Conservation (phyloP, 31 red algal species). For the Bonnemaisonia californica region DNA sequence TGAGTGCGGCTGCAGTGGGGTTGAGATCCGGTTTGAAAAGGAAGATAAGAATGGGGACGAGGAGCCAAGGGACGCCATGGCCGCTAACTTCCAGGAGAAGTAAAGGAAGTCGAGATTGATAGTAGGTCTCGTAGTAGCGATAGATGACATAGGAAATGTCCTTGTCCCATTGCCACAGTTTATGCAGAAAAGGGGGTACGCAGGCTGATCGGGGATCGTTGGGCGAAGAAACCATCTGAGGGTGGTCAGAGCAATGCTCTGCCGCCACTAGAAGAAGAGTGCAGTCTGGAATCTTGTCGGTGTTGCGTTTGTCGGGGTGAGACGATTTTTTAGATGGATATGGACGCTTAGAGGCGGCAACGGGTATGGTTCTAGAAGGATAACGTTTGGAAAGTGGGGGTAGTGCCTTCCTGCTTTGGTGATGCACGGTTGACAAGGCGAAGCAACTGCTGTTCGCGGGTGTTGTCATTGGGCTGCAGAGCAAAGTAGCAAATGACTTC, state of each 20-base stretch:
- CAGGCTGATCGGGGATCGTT: background rate
- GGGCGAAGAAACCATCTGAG: background rate
- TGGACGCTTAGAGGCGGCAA: too few species aligned
- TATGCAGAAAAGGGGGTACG: conserved; percentile 22
- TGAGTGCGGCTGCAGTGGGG: conserved; percentile 15
- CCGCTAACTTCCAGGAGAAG: conserved; percentile 67
- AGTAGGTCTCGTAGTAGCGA: conserved; percentile 42
- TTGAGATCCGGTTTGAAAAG: conserved; percentile 38
- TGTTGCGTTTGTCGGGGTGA: too few species aligned
- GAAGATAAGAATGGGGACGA: conserved; percentile 46
- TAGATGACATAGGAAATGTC: conserved; percentile 54
- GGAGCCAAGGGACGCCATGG: conserved; percentile 80
- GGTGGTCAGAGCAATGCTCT: background rate
- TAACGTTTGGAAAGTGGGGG: too few species aligned
- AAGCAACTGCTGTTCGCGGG: too few species aligned
- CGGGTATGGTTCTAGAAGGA: too few species aligned
- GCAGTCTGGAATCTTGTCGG: background rate
- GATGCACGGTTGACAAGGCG: too few species aligned
- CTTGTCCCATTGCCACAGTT: conserved; percentile 65
- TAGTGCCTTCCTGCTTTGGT: too few species aligned
- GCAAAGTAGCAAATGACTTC: too few species aligned
- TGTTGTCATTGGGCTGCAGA: too few species aligned
- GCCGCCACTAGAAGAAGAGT: background rate
- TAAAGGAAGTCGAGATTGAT: conserved; percentile 52
- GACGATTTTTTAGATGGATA: too few species aligned